These are phyloP conservation scores for Botryotinia calthae DNA, from an alignment of 2,329 filamentous ascomycete species.

Conservation along the genomic window DNA sequence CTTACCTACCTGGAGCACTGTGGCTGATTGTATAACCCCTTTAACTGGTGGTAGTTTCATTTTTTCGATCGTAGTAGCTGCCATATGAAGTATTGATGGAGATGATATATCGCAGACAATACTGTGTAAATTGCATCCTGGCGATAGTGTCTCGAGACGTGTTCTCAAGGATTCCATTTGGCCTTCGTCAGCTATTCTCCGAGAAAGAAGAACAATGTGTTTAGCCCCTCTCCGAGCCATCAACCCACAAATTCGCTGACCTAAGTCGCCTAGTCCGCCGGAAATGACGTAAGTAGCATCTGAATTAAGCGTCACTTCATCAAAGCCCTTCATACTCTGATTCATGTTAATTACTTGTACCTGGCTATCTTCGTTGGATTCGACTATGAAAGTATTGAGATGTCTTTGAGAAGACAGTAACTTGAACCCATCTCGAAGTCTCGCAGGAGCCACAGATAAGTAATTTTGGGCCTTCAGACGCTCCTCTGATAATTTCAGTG, in stretches of 20 bases:
- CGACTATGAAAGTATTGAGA: neutral
- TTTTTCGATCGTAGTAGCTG: neutral
- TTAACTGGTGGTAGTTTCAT: slow-evolving; percentile 20
- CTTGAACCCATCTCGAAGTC: neutral
- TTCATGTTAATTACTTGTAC: neutral
- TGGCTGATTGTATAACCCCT: slow-evolving; percentile 35
- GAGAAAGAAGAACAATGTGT: slow-evolving; percentile 38
- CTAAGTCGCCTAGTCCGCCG: slow-evolving; percentile 36
- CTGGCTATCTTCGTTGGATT: neutral
- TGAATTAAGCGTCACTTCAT: neutral
- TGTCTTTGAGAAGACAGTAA: neutral
- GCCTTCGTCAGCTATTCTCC: slow-evolving; percentile 16
- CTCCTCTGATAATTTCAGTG: neutral
- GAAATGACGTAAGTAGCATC: slow-evolving; percentile 36
- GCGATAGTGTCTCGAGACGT: neutral
- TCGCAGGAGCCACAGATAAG: neutral
- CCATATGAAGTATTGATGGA: neutral
- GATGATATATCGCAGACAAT: neutral
- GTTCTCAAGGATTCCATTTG: neutral
- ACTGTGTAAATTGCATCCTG: neutral
- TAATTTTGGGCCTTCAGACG: neutral
- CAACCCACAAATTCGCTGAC: slow-evolving; percentile 34
- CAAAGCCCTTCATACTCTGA: neutral
- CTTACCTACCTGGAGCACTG: slow-evolving; percentile 29
- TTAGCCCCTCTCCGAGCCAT: slow-evolving; percentile 36